Conservation (phyloP, 805 yeast genomes). For the Metschnikowia cerradonensis region DNA sequence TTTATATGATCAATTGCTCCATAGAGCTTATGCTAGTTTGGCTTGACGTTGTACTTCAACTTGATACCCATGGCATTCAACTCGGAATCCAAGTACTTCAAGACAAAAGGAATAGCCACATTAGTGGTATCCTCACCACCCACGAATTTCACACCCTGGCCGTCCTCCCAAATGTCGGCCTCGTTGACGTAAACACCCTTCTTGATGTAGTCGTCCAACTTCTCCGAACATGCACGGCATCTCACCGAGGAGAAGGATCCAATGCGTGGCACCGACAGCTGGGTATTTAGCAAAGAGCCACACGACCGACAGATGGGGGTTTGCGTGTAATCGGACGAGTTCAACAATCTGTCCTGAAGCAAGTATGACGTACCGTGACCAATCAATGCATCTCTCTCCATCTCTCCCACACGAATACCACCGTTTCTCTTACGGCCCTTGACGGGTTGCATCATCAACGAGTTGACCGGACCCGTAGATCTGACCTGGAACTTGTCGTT, state of each 20-base stretch:
- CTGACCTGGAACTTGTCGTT: slow-evolving; percentile 99
- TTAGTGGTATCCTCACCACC: slow-evolving; percentile 95
- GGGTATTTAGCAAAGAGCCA: slow-evolving; percentile 89
- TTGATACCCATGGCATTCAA: slow-evolving; percentile 97
- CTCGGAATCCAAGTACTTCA: slow-evolving; percentile 92
- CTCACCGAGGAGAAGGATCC: slow-evolving; percentile 75
- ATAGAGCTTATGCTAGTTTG: slow-evolving; percentile 24
- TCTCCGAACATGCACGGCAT: slow-evolving; percentile 87
- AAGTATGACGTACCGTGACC: slow-evolving; percentile 97
- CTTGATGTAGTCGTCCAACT: slow-evolving; percentile 53
- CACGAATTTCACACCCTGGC: slow-evolving; percentile 82
- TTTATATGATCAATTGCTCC: not conserved
- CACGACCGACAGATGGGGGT: slow-evolving; percentile 86
- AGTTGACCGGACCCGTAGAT: slow-evolving; percentile 96
- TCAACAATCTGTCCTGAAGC: slow-evolving; percentile 89
- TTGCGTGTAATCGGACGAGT: slow-evolving; percentile 94
- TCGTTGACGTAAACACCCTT: slow-evolving; percentile 53
- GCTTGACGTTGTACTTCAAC: slow-evolving; percentile 83
- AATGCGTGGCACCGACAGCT: slow-evolving; percentile 84
- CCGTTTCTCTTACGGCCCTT: slow-evolving; percentile 98
- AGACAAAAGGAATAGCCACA: slow-evolving; percentile 93
- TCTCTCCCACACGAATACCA: slow-evolving; percentile 99
- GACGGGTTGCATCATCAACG: slow-evolving; percentile 98
- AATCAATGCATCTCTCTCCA: slow-evolving; percentile 98
- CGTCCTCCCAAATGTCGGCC: slow-evolving; percentile 92